These are phyloP conservation scores for Colletotrichum sp. DNA, from an alignment of 2,329 filamentous ascomycete genomes.

Conservation along the genomic window DNA sequence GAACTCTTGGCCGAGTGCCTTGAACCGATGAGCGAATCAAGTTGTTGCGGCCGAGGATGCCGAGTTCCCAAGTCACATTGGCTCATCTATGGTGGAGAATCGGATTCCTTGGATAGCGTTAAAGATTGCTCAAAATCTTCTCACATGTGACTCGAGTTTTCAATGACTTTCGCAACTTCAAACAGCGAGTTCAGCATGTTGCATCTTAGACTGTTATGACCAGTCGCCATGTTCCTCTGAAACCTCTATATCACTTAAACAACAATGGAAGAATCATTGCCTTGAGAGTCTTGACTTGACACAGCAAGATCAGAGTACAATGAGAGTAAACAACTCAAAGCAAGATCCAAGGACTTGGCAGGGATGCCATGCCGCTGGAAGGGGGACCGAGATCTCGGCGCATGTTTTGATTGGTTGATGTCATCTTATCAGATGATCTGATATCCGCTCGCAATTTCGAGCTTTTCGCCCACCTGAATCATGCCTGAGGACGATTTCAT, in stretches of 20 bases:
- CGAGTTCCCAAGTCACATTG: not conserved
- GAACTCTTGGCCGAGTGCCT: not conserved
- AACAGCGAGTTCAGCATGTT: not conserved
- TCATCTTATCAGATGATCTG: constrained; percentile 6
- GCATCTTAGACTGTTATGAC: rapidly evolving
- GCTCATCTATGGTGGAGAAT: not conserved
- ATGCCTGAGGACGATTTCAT: not conserved
- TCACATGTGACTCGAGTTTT: not conserved
- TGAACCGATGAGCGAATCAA: not conserved
- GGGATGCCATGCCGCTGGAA: not conserved
- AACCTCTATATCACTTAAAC: not conserved
- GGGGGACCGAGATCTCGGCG: not conserved
- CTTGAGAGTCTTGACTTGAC: not conserved
- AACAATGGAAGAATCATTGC: not conserved
- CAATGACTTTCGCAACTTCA: not conserved
- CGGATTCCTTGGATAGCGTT: not conserved
- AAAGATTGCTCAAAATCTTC: not conserved
- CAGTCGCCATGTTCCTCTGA: not conserved
- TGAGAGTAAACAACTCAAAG: not conserved
- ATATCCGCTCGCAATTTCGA: not conserved
- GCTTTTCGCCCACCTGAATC: not conserved
- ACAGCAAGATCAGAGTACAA: not conserved
- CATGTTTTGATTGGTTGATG: not conserved
- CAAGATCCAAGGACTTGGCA: not conserved
- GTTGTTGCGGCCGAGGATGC: not conserved